These are phyloP conservation scores for Stemphylium lycopersici DNA, from an alignment of 2,329 filamentous ascomycete species.

Conservation along the genomic window DNA sequence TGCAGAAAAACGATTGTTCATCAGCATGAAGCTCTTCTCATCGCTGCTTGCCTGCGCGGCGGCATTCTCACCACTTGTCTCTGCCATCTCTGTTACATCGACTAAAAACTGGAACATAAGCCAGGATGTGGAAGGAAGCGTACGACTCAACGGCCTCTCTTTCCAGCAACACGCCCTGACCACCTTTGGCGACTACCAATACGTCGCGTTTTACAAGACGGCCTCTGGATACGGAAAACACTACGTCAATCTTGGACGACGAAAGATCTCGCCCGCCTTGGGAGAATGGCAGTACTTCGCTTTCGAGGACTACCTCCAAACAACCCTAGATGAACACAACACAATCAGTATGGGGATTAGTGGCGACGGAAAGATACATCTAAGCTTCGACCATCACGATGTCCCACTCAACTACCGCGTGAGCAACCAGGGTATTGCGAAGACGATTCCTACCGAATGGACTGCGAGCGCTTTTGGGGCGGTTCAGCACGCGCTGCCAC, in stretches of 20 bases:
- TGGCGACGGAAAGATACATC: slow-evolving; percentile 60
- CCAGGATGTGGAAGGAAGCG: slow-evolving; percentile 43
- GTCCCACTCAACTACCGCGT: slow-evolving; percentile 46
- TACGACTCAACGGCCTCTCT: slow-evolving; percentile 55
- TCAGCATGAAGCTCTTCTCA: slow-evolving; percentile 24
- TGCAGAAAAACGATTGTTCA: not conserved
- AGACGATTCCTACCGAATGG: slow-evolving; percentile 36
- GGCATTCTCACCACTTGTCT: slow-evolving; percentile 19
- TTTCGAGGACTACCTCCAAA: slow-evolving; percentile 59
- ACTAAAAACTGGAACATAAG: slow-evolving; percentile 39
- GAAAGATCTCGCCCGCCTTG: slow-evolving; percentile 48
- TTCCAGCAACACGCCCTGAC: slow-evolving; percentile 58
- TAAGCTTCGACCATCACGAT: slow-evolving; percentile 60
- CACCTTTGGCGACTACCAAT: slow-evolving; percentile 58
- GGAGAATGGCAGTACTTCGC: slow-evolving; percentile 55
- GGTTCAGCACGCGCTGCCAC: slow-evolving; percentile 38
- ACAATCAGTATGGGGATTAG: slow-evolving; percentile 60
- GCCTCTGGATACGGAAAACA: slow-evolving; percentile 42
- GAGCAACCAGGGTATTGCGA: slow-evolving; percentile 40
- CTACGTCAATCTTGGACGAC: slow-evolving; percentile 55
- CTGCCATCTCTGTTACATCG: slow-evolving; percentile 34
- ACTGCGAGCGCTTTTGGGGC: slow-evolving; percentile 35
- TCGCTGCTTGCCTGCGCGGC: slow-evolving; percentile 13
- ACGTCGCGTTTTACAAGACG: slow-evolving; percentile 55
- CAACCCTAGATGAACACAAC: slow-evolving; percentile 59